These are phyloP conservation scores for Albifimbria verrucaria DNA, from an alignment of 2,329 filamentous ascomycete species.

Conservation along the genomic window DNA sequence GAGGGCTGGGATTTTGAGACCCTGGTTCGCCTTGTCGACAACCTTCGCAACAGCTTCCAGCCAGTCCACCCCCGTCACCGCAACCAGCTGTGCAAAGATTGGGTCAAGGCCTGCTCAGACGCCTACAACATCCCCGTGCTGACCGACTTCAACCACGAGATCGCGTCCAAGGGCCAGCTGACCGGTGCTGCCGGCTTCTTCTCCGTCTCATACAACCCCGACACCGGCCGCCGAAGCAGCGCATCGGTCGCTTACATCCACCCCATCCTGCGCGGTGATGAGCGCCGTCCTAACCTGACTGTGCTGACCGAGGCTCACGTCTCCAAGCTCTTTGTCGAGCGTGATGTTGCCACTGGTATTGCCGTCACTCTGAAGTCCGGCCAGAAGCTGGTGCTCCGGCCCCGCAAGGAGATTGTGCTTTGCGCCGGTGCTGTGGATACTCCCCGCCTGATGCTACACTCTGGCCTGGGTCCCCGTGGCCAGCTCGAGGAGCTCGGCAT, in stretches of 20 bases:
- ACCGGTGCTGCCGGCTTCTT: conserved; percentile 83
- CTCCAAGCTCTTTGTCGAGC: conserved; percentile 70
- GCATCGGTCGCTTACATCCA: conserved; percentile 92
- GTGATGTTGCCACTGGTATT: conserved; percentile 69
- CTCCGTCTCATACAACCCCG: conserved; percentile 86
- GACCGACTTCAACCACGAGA: conserved; percentile 83
- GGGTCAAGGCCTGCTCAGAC: conserved; percentile 76
- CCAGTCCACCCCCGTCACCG: conserved; percentile 81
- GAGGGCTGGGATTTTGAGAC: conserved; percentile 84
- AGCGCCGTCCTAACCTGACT: conserved; percentile 79
- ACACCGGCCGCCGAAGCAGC: conserved; percentile 78
- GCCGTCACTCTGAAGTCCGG: conserved; percentile 59
- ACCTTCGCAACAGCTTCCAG: conserved; percentile 85
- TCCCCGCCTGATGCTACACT: conserved; percentile 61
- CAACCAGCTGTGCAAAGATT: conserved; percentile 89
- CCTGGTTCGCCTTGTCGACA: conserved; percentile 78
- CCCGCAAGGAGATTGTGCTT: conserved; percentile 74
- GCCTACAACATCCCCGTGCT: conserved; percentile 79
- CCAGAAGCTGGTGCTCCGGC: conserved; percentile 51
- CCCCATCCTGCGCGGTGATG: conserved; percentile 79
- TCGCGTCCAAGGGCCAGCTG: conserved; percentile 68
- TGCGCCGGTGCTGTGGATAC: conserved; percentile 80
- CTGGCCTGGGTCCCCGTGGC: conserved; percentile 52
- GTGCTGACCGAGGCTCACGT: conserved; percentile 88
- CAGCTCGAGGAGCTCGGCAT: conserved; percentile 54